Conservation (phyloP, 2,329 filamentous ascomycete species). For the Drechslerella dactyloides region DNA sequence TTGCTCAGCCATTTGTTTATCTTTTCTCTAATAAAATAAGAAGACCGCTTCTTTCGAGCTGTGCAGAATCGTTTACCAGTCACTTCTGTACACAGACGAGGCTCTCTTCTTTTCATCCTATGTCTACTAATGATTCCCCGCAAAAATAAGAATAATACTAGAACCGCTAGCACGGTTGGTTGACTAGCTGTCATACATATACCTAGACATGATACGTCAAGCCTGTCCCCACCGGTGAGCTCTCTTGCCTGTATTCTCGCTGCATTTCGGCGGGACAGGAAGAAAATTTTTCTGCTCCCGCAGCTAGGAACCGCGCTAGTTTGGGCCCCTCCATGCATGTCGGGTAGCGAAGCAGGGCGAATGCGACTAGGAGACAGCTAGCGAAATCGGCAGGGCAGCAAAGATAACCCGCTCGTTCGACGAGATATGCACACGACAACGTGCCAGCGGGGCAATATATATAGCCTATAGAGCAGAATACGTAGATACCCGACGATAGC, state of each 20-base stretch:
- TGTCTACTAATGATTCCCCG: slow-evolving; percentile 25
- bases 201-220: too few relatives aligned
- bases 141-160: slow-evolving; percentile 18
- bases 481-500: slow-evolving; percentile 42
- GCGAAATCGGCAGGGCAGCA: slow-evolving; percentile 48
- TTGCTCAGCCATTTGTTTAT: not conserved
- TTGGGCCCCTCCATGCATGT: slow-evolving; percentile 18
- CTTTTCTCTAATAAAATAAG: too few relatives aligned
- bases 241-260: not conserved
- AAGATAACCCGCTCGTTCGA: slow-evolving; percentile 10
- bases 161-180: not conserved
- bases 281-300: slow-evolving; percentile 23
- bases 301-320: slow-evolving; percentile 12
- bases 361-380: slow-evolving; percentile 32
- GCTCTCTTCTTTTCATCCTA: slow-evolving; percentile 3
- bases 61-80: too few relatives aligned
- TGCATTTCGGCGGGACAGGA: slow-evolving; percentile 17
- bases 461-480: slow-evolving; percentile 8
- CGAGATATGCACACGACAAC: not conserved
- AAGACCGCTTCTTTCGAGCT: too few relatives aligned
- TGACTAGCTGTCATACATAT: not conserved
- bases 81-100: not conserved
- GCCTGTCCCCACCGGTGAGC: slow-evolving; percentile 8
- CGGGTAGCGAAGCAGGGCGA: slow-evolving; percentile 39
- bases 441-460: not conserved